These are phyloP conservation scores for Globisporangium megalacanthum DNA, from an alignment of 352 stramenopile genomes.

Conservation along the genomic window DNA sequence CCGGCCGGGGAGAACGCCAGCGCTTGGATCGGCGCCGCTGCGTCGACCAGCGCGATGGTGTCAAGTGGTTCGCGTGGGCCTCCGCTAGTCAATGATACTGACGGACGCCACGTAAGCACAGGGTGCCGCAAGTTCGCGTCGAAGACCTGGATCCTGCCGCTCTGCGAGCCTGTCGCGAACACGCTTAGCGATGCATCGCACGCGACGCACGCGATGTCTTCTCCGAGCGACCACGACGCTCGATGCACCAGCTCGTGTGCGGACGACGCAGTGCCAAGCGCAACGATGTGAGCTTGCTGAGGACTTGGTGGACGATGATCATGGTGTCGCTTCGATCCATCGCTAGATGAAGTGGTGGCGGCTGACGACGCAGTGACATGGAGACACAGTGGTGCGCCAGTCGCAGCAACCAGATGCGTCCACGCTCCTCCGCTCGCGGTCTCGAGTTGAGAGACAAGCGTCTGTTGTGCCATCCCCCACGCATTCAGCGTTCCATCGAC, in stretches of 20 bases:
- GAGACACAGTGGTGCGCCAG: not conserved
- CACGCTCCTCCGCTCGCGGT: not conserved
- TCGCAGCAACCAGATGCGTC: conserved; percentile 1
- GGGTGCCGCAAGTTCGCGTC: conserved; percentile 12
- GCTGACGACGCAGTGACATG: no score
- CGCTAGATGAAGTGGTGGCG: not conserved
- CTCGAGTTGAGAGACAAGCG: conserved; percentile 1
- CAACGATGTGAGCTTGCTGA: conserved; percentile 3
- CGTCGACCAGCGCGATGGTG: not conserved
- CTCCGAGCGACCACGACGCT: not conserved
- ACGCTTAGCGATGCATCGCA: not conserved
- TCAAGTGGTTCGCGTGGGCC: not conserved
- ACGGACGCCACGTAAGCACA: conserved; percentile 3
- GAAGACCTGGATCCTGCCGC: conserved; percentile 6
- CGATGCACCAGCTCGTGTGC: conserved; percentile 1
- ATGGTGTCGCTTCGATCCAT: not conserved
- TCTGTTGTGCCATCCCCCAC: conserved; percentile 6
- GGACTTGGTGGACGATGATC: not conserved
- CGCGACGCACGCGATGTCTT: conserved; percentile 8
- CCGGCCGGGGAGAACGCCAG: conserved; percentile 9
- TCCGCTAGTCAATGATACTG: not conserved
- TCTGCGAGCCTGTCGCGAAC: conserved; percentile 6
- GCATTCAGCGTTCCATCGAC: conserved; percentile 12
- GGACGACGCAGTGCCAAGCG: not conserved
- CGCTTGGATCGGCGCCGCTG: not conserved